Evolutionary conservation across 768 basidiomycete species (phyloP), one percentile per base, ranked within the genome.

Genomic region (Tulasnella calospora): DNA sequence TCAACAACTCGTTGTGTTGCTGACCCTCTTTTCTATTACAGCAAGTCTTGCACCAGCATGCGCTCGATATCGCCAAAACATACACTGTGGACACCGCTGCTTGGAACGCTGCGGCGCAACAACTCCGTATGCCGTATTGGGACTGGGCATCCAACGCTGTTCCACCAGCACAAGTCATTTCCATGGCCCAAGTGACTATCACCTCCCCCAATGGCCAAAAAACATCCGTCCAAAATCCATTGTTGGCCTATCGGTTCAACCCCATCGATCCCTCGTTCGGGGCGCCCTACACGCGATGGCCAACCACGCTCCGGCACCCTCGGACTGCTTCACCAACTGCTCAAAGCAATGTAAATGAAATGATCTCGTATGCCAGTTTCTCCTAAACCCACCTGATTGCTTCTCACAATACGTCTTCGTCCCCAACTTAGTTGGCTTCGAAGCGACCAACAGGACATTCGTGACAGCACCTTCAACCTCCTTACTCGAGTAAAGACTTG

Each of bases 41-140:
- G 88, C 88, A 89, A 89, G 83, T 85, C 15, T 35, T 89, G 21
- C 86, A 88, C 55, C 80, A 83, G 1, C 83, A 85, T 51, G 88
- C 88, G 2, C 77, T 81, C 19, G 80, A 82, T 5, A 86, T 88
- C n/a, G 89, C 88, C 0, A 80, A 81, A 13, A 85, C 82, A 1
- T 89, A 89, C 72, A 57, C 46, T 33, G 79, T 15, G 36, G 80
- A 78, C 71, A 57, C 78, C 35, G 55, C 72, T 0, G 78, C 35
- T 10, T 87, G 86, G 85, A 74, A 81, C 33, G 61, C 81, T 30
- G 86, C 85, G 0, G 87, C 87, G 7, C 40, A 74, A 30, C 77
- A 82, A 21, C 82, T 88, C 12, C 85, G 87, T 30, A 82, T 84
- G 69, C 87, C 87, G 0, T 89, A 86, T 83, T 89, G 88, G 88